Percentiles rank a stretch among this genome's conserved stretches.
Evolutionary conservation across 768 basidiomycete species (phyloP).

Genomic region (Podaxis rugospora): DNA sequence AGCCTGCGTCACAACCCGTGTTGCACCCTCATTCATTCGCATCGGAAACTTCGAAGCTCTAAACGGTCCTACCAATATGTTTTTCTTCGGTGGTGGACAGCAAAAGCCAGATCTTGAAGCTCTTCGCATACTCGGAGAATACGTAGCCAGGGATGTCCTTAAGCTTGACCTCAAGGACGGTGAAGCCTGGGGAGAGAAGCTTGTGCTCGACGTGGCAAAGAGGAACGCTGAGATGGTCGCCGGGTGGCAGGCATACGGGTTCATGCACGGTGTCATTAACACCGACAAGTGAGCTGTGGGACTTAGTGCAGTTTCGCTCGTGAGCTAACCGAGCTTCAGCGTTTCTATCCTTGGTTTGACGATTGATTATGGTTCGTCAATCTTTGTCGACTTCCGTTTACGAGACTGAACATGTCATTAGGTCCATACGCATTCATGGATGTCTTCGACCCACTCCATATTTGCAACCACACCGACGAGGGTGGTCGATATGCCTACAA

Average conservation of each 20-base stretch:
- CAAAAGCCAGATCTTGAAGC: conserved; percentile 73
- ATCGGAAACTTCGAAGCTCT: conserved; percentile 90
- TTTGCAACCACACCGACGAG: conserved; percentile 89
- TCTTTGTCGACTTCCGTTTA: neutral
- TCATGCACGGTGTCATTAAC: conserved; percentile 96
- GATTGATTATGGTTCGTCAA: conserved; percentile 61
- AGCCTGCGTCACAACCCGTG: conserved; percentile 70
- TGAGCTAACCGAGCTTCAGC: conserved; percentile 28
- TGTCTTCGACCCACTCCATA: conserved; percentile 76
- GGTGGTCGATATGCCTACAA: conserved; percentile 75
- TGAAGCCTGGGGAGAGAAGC: conserved; percentile 62
- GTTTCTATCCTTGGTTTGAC: conserved; percentile 73
- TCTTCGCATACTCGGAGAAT: conserved; percentile 70
- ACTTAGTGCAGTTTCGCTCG: neutral
- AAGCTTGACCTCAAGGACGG: conserved; percentile 40
- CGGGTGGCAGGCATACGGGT: conserved; percentile 92
- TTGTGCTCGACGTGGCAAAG: conserved; percentile 75
- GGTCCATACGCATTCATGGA: conserved; percentile 97
- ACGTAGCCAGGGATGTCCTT: conserved; percentile 62
- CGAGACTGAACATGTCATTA: conserved; percentile 18
- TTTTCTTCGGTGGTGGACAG: conserved; percentile 76
- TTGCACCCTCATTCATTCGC: conserved; percentile 88
- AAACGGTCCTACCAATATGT: conserved; percentile 59
- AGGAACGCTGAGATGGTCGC: conserved; percentile 93
- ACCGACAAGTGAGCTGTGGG: conserved; percentile 74